Percentiles rank a stretch among this genome's conserved stretches.
phyloP scores from a whole-genome alignment of 2,329 filamentous ascomycete species.

The Sarocladium strictum region DNA sequence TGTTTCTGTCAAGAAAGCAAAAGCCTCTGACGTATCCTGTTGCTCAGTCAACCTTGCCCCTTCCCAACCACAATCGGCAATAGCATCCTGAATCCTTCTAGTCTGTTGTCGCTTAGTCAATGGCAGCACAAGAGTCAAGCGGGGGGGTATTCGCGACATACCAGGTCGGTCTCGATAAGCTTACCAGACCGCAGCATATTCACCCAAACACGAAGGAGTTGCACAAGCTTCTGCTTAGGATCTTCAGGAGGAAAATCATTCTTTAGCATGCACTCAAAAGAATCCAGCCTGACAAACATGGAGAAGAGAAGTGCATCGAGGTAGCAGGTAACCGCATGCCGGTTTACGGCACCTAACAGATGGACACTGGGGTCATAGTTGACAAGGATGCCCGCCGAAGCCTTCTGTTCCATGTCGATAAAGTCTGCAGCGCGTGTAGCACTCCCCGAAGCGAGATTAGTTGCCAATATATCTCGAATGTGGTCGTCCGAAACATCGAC shows the following conservation, averaged over 20 bases:
- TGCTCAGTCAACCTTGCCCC: constrained; percentile 74
- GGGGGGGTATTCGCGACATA: constrained; percentile 33
- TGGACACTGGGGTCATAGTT: constrained; percentile 65
- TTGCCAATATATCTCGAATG: constrained; percentile 49
- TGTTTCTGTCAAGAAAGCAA: constrained; percentile 88
- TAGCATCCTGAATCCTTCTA: constrained; percentile 70
- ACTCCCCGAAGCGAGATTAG: constrained; percentile 62
- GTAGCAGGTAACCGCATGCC: constrained; percentile 86
- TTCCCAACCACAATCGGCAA: constrained; percentile 83
- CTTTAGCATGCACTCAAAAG: constrained; percentile 89
- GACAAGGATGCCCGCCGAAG: constrained; percentile 71
- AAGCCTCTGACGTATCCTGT: constrained; percentile 94
- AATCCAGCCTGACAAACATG: constrained; percentile 88
- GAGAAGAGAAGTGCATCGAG: constrained; percentile 86
- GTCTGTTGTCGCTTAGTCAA: constrained; percentile 48
- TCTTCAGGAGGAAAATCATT: constrained; percentile 66
- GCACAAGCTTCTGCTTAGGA: constrained; percentile 64
- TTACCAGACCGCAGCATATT: constrained; percentile 83
- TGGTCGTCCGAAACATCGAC: constrained; percentile 50
- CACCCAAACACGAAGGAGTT: constrained; percentile 80
- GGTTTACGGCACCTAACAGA: constrained; percentile 82
- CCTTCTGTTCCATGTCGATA: constrained; percentile 71
- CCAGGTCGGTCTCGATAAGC: constrained; percentile 79
- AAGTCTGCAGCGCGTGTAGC: constrained; percentile 70
- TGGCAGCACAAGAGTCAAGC: too few relatives aligned